These are phyloP conservation scores for Zymoseptoria pseudotritici DNA, from an alignment of 2,329 filamentous ascomycete species.

Conservation along the genomic window DNA sequence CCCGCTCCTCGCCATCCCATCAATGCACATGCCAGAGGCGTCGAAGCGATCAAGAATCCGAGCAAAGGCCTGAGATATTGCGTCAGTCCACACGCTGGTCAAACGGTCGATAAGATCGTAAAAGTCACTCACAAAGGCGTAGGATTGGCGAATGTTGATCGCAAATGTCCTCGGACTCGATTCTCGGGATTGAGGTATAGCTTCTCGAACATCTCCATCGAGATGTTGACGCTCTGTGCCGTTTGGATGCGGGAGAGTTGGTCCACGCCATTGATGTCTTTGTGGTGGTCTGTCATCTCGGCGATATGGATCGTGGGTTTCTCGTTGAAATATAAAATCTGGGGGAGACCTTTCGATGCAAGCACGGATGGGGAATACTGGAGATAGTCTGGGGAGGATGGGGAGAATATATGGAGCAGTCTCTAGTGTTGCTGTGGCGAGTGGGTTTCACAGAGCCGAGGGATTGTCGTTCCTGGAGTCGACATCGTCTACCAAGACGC, in stretches of 20 bases:
- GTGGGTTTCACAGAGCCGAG: not conserved
- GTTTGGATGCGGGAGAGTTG: not conserved
- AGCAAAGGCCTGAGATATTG: not conserved
- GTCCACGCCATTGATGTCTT: not conserved
- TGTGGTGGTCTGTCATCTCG: not conserved
- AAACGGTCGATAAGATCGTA: not conserved
- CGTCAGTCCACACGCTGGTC: not conserved
- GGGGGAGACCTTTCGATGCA: not conserved
- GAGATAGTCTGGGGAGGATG: not conserved
- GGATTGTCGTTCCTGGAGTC: not conserved
- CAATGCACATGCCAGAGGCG: constrained; percentile 9
- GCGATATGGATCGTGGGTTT: not conserved
- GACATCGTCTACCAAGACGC: not conserved
- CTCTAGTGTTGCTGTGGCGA: not conserved
- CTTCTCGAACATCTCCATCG: constrained; percentile 16
- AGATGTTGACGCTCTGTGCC: not conserved
- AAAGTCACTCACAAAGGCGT: constrained; percentile 8
- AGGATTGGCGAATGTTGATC: constrained; percentile 17
- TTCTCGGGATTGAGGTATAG: constrained; percentile 16
- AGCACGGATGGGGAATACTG: not conserved
- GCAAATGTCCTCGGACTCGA: constrained; percentile 12
- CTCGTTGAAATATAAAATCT: not conserved
- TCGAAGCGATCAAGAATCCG: constrained; percentile 11
- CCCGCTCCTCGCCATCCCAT: constrained; percentile 18
- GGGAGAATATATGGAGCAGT: not conserved